Evolutionary conservation across 129 eudicot species (phyloP), one percentile per base, ranked within the genome.

Genomic region (Lactuca sativa): DNA sequence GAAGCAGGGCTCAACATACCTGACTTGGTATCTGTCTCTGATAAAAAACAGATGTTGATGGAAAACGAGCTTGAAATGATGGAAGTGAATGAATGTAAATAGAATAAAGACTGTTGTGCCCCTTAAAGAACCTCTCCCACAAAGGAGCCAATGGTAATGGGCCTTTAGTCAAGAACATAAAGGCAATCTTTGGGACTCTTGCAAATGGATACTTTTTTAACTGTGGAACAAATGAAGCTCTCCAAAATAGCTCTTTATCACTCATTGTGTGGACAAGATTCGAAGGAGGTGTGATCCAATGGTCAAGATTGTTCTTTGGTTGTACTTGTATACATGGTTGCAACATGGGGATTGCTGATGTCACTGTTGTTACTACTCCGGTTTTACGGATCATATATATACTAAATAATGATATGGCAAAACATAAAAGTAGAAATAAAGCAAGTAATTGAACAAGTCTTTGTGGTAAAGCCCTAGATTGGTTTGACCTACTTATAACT

Each of bases 91-190:
- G 98, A 60, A 86, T 52, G 73, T 93, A 89, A 56, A 93, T 83
- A 3, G 98, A 79, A 73, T 81, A 93, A 55, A 58, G 77, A 53
- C 80, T 83, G 41, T 78, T 75, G 36, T 90, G 86, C 54, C 98
- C 98, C 67, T 81, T 85, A 56, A 93, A 89, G 55, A 89, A 93
- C 81, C 97, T 90, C 83, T 87, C 97, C 98, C 98, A 93, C 15
- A 93, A 82, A 34, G 92, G 97, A 44, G 98, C 90, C 75, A 93
- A 77, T 0, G 95, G 97, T 74, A 93, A 70, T 40, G 98, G 98
- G 14, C 98, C 98, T 82, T 89, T 93, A 4, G 98, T 87, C 88
- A 93, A 93, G 88, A 93, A 93, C 98, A 93, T 89, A 77, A 93
- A 93, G 0, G 98, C 98, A 76, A 93, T 79, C 82, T 87, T 93